Base-by-base conservation (phyloP, 768 basidiomycete genomes). In the Cyathus striatus region DNA sequence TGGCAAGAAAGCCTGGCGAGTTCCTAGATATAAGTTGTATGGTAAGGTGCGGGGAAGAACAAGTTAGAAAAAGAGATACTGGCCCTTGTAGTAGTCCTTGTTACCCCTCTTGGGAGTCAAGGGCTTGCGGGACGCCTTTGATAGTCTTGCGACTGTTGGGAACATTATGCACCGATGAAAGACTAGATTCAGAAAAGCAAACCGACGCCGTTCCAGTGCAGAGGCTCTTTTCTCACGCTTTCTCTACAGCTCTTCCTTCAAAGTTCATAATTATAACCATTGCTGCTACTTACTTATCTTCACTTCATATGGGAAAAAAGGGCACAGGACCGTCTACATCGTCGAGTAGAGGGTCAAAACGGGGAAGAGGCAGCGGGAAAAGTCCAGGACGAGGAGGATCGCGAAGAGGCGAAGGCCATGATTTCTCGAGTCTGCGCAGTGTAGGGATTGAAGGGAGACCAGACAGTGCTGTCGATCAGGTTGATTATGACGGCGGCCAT, bases 81-180 rank as follows among this genome's bases (percentile, higher is more conserved):
- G 5, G 86, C 95, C 95, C 65, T 98, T 98, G 75, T 96, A 97
- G 60, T 75, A 97, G 58, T 99, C 91, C 56, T 97, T 98, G 69
- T 96, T 96, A 13, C 79, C 95, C 37, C 82, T 68, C 61, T 97
- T 97, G 0, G 89, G 72, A 0, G 86, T 92, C 39, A 98, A 69
- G 2, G 92, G 78, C 20, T 80, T 71, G 43, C 95, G 73, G 0
- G 88, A 90, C 17, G 93, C 93, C 57, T 92, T 94, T 23, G 87
- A 88, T 2, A 83, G 68, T 43, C 79, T 69, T n/a, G 67, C 70
- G 13, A 76, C 59, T 17, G 90, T 85, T 4, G 86, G 76, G 54
- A 80, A 74, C 88, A 90, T 90, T 34, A 49, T 22, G 49, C 43
- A 41, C 38, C 24, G 10, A 22, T 12, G 17, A 40, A 23, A 23